Evolutionary conservation across 192 early-diverging fungal genomes (phyloP).

Genomic region (Umbelopsis ramanniana): DNA sequence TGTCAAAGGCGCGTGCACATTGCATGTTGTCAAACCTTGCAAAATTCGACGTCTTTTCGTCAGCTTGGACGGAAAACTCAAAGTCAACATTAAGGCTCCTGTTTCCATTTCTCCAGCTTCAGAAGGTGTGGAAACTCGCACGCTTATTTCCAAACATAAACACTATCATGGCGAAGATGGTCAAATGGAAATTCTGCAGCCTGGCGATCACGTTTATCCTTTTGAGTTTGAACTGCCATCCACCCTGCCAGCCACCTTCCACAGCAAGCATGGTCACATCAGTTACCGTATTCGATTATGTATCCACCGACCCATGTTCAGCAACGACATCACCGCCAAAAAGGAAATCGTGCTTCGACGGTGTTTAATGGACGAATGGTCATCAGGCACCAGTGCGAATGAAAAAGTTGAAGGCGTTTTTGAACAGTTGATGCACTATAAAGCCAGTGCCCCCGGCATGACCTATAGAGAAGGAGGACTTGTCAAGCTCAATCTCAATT

Average conservation of each 20-base stretch:
- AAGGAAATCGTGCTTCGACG: slow-evolving; percentile 50
- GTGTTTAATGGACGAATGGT: slow-evolving; percentile 39
- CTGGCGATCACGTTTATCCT: slow-evolving; percentile 31
- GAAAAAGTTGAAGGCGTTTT: not conserved
- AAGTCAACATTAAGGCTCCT: slow-evolving; percentile 22
- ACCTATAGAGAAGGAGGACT: slow-evolving; percentile 45
- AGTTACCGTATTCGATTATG: slow-evolving; percentile 45
- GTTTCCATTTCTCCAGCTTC: slow-evolving; percentile 14
- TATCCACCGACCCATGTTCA: slow-evolving; percentile 46
- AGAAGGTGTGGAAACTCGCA: slow-evolving; percentile 28
- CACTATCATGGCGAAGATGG: slow-evolving; percentile 36
- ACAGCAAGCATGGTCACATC: slow-evolving; percentile 52
- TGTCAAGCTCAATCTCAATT: slow-evolving; percentile 33
- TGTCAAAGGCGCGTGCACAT: slow-evolving; percentile 26
- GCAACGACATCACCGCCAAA: slow-evolving; percentile 42
- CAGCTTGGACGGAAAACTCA: slow-evolving; percentile 35
- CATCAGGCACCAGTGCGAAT: not conserved
- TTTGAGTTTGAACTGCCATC: slow-evolving; percentile 36
- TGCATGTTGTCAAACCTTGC: slow-evolving; percentile 27
- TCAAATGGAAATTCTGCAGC: slow-evolving; percentile 21
- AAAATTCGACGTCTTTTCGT: slow-evolving; percentile 31
- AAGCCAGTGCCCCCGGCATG: slow-evolving; percentile 39
- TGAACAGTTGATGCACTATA: slow-evolving; percentile 27
- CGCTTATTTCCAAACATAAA: slow-evolving; percentile 24
- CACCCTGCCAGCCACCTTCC: slow-evolving; percentile 46